phyloP scores from a whole-genome alignment of 306 rosid species.

The Glycyrrhiza uralensis region DNA sequence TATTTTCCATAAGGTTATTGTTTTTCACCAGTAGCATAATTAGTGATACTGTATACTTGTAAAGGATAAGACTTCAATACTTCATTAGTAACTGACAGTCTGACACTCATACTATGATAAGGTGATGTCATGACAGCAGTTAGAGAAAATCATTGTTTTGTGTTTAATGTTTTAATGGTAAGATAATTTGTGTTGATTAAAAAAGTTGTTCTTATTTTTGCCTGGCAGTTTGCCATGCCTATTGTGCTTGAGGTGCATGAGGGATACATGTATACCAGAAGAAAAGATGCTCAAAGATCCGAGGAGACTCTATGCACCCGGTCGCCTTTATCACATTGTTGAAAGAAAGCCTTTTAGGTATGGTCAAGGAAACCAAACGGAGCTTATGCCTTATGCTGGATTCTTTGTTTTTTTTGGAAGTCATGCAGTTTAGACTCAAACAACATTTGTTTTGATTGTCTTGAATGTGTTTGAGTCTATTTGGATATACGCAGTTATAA shows the following conservation, averaged over 20 bases:
- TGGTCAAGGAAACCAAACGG: not conserved
- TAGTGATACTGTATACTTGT: not conserved
- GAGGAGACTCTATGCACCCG: conserved; percentile 92
- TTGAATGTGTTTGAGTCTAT: not conserved
- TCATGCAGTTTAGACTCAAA: not conserved
- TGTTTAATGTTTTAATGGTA: not conserved
- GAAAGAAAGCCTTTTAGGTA: conserved; percentile 93
- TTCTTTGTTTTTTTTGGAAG: not conserved
- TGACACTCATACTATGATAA: not conserved
- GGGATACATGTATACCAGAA: conserved; percentile 83
- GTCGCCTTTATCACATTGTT: conserved; percentile 92
- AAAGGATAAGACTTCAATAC: not conserved
- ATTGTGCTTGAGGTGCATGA: conserved; percentile 74
- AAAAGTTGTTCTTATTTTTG: conserved; percentile 14
- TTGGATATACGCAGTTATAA: too few relatives aligned
- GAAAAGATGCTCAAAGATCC: conserved; percentile 90
- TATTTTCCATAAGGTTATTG: too few relatives aligned
- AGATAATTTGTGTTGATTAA: not conserved
- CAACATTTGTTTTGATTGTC: not conserved
- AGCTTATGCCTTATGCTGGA: not conserved
- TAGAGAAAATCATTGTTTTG: not conserved
- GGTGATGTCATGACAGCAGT: not conserved
- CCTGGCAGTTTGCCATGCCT: conserved; percentile 79
- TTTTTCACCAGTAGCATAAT: not conserved
- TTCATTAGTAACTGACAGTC: not conserved